Evolutionary conservation across 805 yeast species (phyloP).

Genomic region (Tetrapisispora phaffii): DNA sequence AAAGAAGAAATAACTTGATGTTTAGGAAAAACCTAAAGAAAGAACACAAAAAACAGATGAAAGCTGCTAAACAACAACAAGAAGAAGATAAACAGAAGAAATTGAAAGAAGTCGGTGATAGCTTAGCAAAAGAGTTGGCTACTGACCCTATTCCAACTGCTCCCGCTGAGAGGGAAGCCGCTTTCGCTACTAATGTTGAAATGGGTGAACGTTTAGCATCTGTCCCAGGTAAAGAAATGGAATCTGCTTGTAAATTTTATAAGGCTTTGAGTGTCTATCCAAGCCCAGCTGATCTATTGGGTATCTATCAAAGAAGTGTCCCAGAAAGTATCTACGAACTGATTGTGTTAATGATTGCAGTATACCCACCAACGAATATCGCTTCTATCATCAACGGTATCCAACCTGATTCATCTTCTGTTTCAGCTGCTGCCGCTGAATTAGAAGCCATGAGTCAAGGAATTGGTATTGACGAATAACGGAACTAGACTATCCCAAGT

Average conservation of each 20-base stretch:
- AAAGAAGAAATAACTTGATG: conserved; percentile 70
- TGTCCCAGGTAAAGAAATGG: conserved; percentile 56
- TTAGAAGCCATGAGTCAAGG: conserved; percentile 17
- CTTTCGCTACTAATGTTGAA: conserved; percentile 76
- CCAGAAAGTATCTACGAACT: conserved; percentile 75
- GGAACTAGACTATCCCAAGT: background rate
- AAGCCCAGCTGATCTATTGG: conserved; percentile 83
- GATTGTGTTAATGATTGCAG: conserved; percentile 80
- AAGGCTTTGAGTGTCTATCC: conserved; percentile 91
- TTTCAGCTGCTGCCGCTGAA: conserved; percentile 6
- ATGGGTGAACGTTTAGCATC: conserved; percentile 73
- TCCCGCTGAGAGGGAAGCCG: conserved; percentile 58
- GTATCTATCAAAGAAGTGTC: conserved; percentile 80
- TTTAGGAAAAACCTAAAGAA: conserved; percentile 59
- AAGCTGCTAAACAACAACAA: conserved; percentile 34
- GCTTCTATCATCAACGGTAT: conserved; percentile 47
- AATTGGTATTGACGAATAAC: conserved; percentile 25
- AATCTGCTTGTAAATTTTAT: conserved; percentile 85
- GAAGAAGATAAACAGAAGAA: conserved; percentile 45
- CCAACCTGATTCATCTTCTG: conserved; percentile 1
- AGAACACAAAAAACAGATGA: conserved; percentile 41
- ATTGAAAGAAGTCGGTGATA: conserved; percentile 49
- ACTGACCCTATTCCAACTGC: conserved; percentile 70
- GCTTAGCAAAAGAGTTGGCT: conserved; percentile 53
- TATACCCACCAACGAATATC: conserved; percentile 77